Conservation (phyloP, 345 rosid species). For the Populus deltoides region DNA sequence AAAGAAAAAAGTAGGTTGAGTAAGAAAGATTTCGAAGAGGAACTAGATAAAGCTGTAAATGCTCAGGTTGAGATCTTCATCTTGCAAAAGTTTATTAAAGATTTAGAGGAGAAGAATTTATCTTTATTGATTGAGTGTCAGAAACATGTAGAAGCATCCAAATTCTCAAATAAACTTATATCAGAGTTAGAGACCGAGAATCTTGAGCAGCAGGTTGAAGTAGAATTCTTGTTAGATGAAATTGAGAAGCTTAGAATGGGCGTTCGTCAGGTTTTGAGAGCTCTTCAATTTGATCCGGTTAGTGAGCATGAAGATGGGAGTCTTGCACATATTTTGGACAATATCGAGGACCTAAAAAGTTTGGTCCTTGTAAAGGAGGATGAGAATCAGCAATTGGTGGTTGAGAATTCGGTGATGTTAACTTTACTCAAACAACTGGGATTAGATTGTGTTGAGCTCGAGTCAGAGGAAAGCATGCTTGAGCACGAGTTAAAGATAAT, state of each 20-base stretch:
- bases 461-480: conserved; percentile 43
- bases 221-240: conserved; percentile 31
- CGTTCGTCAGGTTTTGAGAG: conserved; percentile 24
- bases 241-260: conserved; percentile 29
- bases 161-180: conserved; percentile 26
- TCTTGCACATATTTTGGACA: conserved; percentile 49
- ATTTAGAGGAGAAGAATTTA: conserved; percentile 32
- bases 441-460: conserved; percentile 49
- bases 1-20: conserved; percentile 54
- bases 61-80: conserved; percentile 33
- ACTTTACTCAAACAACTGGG: conserved; percentile 52
- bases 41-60: conserved; percentile 54
- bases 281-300: conserved; percentile 61
- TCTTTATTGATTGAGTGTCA: conserved; percentile 29
- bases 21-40: conserved; percentile 71
- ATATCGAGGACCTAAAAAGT: conserved; percentile 51
- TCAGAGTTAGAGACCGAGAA: conserved; percentile 30
- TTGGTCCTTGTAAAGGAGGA: conserved; percentile 49
- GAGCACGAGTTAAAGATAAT: conserved; percentile 40
- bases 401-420: conserved; percentile 72
- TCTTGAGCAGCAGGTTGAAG: conserved; percentile 37
- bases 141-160: conserved; percentile 31
- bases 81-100: conserved; percentile 35
- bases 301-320: conserved; percentile 31
- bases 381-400: conserved; percentile 56